These are phyloP conservation scores for Cladophialophora exuberans DNA, from an alignment of 2,329 filamentous ascomycete genomes.

Conservation along the genomic window DNA sequence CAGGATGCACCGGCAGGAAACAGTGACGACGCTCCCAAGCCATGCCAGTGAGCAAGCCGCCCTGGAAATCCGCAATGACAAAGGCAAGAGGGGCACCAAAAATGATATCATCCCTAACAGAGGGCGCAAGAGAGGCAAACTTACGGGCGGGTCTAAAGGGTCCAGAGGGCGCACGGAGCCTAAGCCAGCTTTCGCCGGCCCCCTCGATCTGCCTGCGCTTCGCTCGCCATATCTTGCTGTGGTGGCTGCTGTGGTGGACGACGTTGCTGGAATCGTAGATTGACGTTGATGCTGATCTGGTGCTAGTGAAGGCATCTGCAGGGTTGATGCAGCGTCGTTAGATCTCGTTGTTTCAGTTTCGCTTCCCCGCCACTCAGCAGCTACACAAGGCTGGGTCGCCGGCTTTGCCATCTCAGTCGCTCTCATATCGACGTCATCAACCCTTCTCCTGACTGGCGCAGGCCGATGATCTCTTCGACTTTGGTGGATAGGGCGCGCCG, in stretches of 20 bases:
- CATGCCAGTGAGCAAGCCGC: not conserved
- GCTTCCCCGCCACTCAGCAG: not conserved
- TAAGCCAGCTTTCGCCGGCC: no score
- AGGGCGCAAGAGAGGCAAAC: no score
- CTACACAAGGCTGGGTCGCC: conserved; percentile 7
- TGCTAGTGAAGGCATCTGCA: not conserved
- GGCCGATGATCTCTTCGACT: conserved; percentile 10
- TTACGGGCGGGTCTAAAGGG: no score
- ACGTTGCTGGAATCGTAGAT: not conserved
- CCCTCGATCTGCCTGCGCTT: no score
- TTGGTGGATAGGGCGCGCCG: conserved; percentile 1
- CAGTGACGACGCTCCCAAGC: not conserved
- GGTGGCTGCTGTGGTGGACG: not conserved
- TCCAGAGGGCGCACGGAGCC: no score
- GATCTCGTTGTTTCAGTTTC: conserved; percentile 4
- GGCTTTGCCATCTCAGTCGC: conserved; percentile 4
- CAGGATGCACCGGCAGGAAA: not conserved
- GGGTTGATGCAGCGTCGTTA: not conserved
- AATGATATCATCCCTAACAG: conserved; percentile 7
- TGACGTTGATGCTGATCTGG: not conserved
- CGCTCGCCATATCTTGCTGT: no score
- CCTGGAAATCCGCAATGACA: not conserved
- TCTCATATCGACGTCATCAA: conserved; percentile 18
- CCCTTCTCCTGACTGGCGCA: not conserved
- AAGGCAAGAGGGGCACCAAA: not conserved